Evolutionary conservation across 805 yeast species (phyloP), one percentile per base, ranked within the genome.

Genomic region (Metschnikowia aberdeeniae): DNA sequence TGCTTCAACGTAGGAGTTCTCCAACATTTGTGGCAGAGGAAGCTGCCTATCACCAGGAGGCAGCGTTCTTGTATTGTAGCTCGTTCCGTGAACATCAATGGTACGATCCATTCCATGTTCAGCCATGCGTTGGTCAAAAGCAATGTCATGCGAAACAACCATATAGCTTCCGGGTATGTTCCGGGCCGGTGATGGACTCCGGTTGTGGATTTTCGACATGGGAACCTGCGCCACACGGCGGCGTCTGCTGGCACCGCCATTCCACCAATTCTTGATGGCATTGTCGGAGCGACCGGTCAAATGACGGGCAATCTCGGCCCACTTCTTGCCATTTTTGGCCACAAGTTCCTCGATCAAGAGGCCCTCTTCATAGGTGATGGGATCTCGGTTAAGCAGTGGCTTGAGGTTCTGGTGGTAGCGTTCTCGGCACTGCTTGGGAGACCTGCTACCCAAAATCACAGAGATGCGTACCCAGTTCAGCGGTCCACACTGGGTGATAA

Each of bases 211-310:
- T 10, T 14, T 17, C 2, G 42, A 39, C 11, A n/a, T 12, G 20
- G 42, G 42, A 24, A 54, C 49, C 7, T 54, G 54, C 22, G 53
- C 53, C 37, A 71, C 70, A 52, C 89, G 69, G 57, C 93, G 76
- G 49, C 96, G 71, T 49, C 95, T 73, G 61, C 86, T 88, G 11
- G 95, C 92, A 7, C 96, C 95, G 4, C 96, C 95, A 60, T 88
- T 88, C 96, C 96, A 89, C 96, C 96, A 89, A 66, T 89, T 89
- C 61, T 88, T 88, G 56, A 88, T 87, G 17, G 95, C 89, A 62
- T 88, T 89, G 63, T 89, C 97, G n/a, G 85, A 77, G 43, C 97
- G 72, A 2, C 96, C 96, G 50, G 86, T 84, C 46, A 89, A 68
- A 63, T 88, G 95, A 42, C 96, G 76, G 13, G 96, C 88, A 37